These are phyloP conservation scores for Rosa chinensis DNA, from an alignment of 306 rosid genomes.

Conservation along the genomic window DNA sequence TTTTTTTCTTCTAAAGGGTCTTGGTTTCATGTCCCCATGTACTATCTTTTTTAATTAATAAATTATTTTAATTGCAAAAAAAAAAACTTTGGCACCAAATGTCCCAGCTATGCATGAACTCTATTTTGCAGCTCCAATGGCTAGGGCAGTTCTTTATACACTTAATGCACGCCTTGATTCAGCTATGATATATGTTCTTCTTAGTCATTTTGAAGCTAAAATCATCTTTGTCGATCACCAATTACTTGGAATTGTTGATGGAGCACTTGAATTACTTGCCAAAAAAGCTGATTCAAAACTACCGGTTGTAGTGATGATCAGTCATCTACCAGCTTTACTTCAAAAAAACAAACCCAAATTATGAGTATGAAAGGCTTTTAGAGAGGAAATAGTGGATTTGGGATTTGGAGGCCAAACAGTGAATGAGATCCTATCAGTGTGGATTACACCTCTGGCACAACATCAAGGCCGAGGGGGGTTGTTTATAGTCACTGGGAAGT, in stretches of 20 bases:
- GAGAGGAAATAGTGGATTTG: constrained; percentile 39
- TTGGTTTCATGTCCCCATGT: too few species aligned
- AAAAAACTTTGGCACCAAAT: constrained; percentile 46
- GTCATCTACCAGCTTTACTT: constrained; percentile 14
- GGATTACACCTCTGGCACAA: constrained; percentile 87
- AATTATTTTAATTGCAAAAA: too few species aligned
- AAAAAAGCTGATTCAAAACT: constrained; percentile 20
- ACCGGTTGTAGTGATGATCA: constrained; percentile 47
- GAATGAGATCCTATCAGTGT: constrained; percentile 85
- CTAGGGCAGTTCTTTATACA: constrained; percentile 74
- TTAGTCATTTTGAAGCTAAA: constrained; percentile 69
- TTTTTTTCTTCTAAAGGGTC: too few species aligned
- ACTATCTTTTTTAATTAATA: too few species aligned
- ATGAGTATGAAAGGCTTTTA: constrained; percentile 62
- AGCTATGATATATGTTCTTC: constrained; percentile 46
- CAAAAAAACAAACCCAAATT: constrained; percentile 21
- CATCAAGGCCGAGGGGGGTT: constrained; percentile 89
- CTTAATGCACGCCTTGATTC: constrained; percentile 67
- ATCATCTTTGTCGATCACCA: constrained; percentile 70
- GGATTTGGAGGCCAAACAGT: constrained; percentile 49
- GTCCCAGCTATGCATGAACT: constrained; percentile 90
- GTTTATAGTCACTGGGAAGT: constrained; percentile 85
- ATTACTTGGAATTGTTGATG: constrained; percentile 52
- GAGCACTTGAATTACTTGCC: constrained; percentile 50
- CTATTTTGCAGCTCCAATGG: constrained; percentile 92